Percentiles rank a stretch among this genome's conserved stretches.
Conservation (phyloP, 208 protist genomes). For the Strigomonas galati region DNA sequence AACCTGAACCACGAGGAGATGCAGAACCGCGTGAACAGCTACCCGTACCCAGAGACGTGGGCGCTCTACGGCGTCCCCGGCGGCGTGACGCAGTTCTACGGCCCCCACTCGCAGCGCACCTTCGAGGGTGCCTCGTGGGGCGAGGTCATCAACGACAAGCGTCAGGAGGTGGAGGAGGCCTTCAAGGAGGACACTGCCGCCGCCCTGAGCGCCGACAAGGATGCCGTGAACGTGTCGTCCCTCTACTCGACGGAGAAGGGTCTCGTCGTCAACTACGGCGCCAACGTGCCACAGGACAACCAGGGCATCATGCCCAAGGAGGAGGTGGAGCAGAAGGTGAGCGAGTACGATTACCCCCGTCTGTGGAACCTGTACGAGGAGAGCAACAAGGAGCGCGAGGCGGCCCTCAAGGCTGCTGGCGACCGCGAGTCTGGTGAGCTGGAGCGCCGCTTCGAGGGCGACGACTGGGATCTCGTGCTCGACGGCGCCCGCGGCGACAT, state of each 20-base stretch:
- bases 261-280: slow-evolving; percentile 25
- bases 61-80: slow-evolving; percentile 24
- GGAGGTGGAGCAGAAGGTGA: slow-evolving; percentile 18
- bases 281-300: slow-evolving; percentile 1
- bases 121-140: slow-evolving; percentile 19
- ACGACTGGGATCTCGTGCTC: slow-evolving; percentile 34
- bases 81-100: slow-evolving; percentile 8
- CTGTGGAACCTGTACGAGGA: slow-evolving; percentile 28
- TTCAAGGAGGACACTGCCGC: slow-evolving; percentile 27
- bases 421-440: slow-evolving; percentile 30
- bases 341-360: slow-evolving; percentile 23
- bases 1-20: slow-evolving; percentile 7
- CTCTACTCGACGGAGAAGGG: slow-evolving; percentile 16
- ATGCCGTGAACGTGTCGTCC: slow-evolving; percentile 14
- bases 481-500: slow-evolving; percentile 33
- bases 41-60: slow-evolving; percentile 26
- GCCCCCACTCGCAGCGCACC: slow-evolving; percentile 14
- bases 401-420: not conserved
- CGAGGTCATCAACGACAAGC: slow-evolving; percentile 10
- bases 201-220: slow-evolving; percentile 18
- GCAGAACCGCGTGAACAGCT: slow-evolving; percentile 13
- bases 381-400: not conserved
- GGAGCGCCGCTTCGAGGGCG: slow-evolving; percentile 31
- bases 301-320: slow-evolving; percentile 1
- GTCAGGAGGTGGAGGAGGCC: slow-evolving; percentile 19